These are phyloP conservation scores for Cryptosporidium bovis DNA, from an alignment of 169 alveolate species.

Conservation along the genomic window DNA sequence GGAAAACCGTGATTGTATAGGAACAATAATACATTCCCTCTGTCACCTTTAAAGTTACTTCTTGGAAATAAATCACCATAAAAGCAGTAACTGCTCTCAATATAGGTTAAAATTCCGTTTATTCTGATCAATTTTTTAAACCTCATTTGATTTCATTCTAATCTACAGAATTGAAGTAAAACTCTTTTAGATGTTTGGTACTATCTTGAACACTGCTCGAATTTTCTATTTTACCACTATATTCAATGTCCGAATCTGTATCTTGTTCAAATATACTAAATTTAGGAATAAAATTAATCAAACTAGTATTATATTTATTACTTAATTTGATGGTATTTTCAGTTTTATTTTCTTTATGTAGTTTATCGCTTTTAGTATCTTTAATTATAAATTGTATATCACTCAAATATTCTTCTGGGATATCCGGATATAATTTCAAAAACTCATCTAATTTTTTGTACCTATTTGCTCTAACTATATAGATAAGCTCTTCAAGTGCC, in stretches of 20 bases:
- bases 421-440: conserved; percentile 33
- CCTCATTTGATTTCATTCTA: conserved; percentile 6
- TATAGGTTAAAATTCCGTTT: conserved; percentile 37
- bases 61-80: background rate
- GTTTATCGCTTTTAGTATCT: conserved; percentile 22
- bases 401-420: conserved; percentile 12
- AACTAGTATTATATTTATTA: background rate
- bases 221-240: too few relatives aligned
- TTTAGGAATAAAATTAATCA: conserved; percentile 9
- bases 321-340: background rate
- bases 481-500: conserved; percentile 17
- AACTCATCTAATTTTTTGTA: conserved; percentile 9
- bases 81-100: conserved; percentile 20
- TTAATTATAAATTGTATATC: conserved; percentile 36
- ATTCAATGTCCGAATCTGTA: background rate
- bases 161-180: conserved; percentile 34
- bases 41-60: background rate
- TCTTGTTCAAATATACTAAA: conserved; percentile 10
- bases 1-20: conserved; percentile 73
- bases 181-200: too few relatives aligned
- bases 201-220: too few relatives aligned
- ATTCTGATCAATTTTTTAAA: conserved; percentile 20
- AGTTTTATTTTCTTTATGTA: too few relatives aligned
- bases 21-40: background rate
- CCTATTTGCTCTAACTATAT: conserved; percentile 21